phyloP scores from a whole-genome alignment of 2,329 filamentous ascomycete species.

The Zopfia rhizophila region DNA sequence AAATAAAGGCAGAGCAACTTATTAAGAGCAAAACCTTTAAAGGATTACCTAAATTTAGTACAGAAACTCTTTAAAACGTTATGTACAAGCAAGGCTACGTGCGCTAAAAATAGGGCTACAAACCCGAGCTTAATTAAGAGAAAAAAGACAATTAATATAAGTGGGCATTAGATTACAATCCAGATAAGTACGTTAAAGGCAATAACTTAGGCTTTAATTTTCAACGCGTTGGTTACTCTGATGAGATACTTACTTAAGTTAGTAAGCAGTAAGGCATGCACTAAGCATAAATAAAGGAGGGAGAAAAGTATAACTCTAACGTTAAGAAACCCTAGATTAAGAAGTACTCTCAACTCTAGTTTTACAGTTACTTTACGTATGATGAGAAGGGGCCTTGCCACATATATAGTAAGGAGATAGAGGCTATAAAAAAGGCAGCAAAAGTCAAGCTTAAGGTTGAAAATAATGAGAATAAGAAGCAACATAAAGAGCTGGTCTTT shows the following conservation, averaged over 20 bases:
- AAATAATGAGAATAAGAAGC: no score
- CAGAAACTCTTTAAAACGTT: no score
- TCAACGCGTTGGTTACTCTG: not conserved
- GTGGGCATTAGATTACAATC: conserved; percentile 9
- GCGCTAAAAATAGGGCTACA: no score
- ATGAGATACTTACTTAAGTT: conserved; percentile 10
- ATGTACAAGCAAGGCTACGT: no score
- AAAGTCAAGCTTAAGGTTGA: no score
- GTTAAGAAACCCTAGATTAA: conserved; percentile 5
- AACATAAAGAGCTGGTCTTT: no score
- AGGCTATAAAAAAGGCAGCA: conserved; percentile 12
- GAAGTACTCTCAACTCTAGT: conserved; percentile 3
- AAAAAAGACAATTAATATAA: not conserved
- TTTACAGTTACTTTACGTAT: conserved; percentile 13
- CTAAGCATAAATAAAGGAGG: no score
- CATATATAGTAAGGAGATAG: conserved; percentile 3
- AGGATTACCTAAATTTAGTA: no score
- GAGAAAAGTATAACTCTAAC: conserved; percentile 1
- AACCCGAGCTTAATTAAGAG: no score
- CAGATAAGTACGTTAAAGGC: conserved; percentile 1
- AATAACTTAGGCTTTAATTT: conserved; percentile 11
- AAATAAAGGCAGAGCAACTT: no score
- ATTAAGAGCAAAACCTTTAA: no score
- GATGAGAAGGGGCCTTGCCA: conserved; percentile 12
- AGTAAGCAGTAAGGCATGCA: conserved; percentile 9